Evolutionary conservation across 2,329 filamentous ascomycete species (phyloP), one percentile per base, ranked within the genome.

Genomic region (Chaetomiaceae sp.): DNA sequence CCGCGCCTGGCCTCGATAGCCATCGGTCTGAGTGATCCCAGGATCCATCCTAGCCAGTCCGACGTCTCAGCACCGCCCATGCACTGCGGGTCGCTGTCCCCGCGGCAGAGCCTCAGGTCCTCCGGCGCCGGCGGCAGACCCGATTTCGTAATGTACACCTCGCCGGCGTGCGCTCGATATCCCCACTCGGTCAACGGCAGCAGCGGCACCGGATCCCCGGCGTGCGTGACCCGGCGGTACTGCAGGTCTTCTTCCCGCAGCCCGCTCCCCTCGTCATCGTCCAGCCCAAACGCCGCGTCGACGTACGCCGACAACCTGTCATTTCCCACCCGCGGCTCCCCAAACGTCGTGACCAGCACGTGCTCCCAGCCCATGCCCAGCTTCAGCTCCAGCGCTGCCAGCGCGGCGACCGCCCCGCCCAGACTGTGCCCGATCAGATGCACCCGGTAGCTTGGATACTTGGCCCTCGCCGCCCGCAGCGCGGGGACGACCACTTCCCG

Each of bases 391-490:
- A 96, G 72, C 1, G 79, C 87, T 1, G 90, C 93, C 3, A 98
- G 76, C 1, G 87, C 84, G 3, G 93, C 91, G 2, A 98, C 87
- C 0, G 93, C 90, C 14, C 93, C 93, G 17, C 93, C 93, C 0
- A 98, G 79, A 41, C 87, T 95, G 64, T 98, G 93, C 0, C 93
- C 93, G 7, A 95, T 81, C 3, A 98, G 72, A 19, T 85, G 81
- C 12, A 97, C 68, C 33, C 80, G 70, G 58, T 94, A 91, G 19
- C 77, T 69, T 0, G 86, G 86, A 59, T 91, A 77, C 34, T 76
- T 68, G 14, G 70, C 62, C 19, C 76, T 70, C 5, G 87, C 70
- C 5, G 69, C 66, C 44, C 78, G 69, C 4, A 98, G 68, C 22
- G 81, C 70, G 0, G 84, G 78, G 14, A 95, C 64, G 22, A 98